A percentile compares a stretch with the other conserved stretches of the same genome.
phyloP scores from a whole-genome alignment of 495 filamentous ascomycete genomes.

The Penicillium crystallinum region DNA sequence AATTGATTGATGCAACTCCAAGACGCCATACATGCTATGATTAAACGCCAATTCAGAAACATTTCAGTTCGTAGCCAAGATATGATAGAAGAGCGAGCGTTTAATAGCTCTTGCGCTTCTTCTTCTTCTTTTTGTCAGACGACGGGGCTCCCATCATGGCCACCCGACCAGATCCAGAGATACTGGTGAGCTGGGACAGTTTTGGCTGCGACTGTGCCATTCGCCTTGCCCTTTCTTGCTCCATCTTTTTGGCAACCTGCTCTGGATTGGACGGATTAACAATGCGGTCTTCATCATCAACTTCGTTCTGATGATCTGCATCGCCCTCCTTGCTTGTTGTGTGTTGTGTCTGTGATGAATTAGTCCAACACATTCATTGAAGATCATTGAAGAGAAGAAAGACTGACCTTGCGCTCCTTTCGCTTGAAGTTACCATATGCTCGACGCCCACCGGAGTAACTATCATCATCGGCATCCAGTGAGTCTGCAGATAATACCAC shows the following conservation, averaged over 20 bases:
- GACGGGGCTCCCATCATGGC: conserved; percentile 6
- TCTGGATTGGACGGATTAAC: conserved; percentile 6
- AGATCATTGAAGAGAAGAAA: not conserved
- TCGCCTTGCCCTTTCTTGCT: conserved; percentile 11
- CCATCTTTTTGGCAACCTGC: conserved; percentile 10
- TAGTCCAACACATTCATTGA: not conserved
- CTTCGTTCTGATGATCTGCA: conserved; percentile 6
- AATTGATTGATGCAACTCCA: not conserved
- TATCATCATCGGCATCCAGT: conserved; percentile 33
- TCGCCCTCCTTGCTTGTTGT: not conserved
- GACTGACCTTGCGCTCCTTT: conserved; percentile 27
- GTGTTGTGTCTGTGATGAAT: not conserved
- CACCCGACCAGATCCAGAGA: conserved; percentile 27
- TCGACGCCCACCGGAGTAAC: conserved; percentile 30
- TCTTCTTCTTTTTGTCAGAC: conserved; percentile 26
- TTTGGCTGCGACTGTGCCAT: conserved; percentile 4
- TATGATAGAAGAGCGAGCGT: not conserved
- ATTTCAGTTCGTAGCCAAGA: not conserved
- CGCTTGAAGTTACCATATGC: conserved; percentile 38
- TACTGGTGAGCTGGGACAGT: conserved; percentile 28
- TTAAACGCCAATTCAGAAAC: conserved; percentile 6
- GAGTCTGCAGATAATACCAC: conserved; percentile 33
- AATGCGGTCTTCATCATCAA: conserved; percentile 11
- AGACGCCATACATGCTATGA: conserved; percentile 4
- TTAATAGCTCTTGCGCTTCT: conserved; percentile 32